Evolutionary conservation across 768 basidiomycete genomes (phyloP).

Genomic region (Rhizopogon vesiculosus): DNA sequence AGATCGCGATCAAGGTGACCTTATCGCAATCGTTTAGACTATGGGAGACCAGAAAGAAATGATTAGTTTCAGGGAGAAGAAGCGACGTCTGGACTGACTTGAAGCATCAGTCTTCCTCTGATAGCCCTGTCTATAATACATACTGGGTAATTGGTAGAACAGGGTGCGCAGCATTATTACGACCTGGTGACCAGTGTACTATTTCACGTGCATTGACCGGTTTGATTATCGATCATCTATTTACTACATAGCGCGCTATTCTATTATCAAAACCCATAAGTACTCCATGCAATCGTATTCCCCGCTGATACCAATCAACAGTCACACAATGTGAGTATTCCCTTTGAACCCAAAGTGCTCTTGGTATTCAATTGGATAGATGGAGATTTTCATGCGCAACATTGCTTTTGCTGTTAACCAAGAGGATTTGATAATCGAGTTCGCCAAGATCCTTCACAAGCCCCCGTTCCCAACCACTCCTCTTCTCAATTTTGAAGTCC

Average conservation of each 20-base stretch:
- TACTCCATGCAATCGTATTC: neutral
- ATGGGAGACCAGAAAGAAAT: slow-evolving; percentile 24
- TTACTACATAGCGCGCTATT: neutral
- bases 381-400: slow-evolving; percentile 33
- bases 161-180: neutral
- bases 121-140: neutral
- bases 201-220: neutral
- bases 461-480: slow-evolving; percentile 24
- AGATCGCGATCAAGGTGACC: slow-evolving; percentile 29
- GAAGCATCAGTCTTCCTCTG: neutral
- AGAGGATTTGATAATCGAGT: slow-evolving; percentile 27
- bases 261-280: neutral
- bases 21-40: slow-evolving; percentile 14
- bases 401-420: slow-evolving; percentile 21
- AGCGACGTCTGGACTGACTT: slow-evolving; percentile 50
- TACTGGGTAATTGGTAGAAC: neutral
- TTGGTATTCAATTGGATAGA: slow-evolving; percentile 4
- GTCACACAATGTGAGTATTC: slow-evolving; percentile 18
- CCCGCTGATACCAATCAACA: neutral
- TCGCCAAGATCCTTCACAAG: slow-evolving; percentile 29
- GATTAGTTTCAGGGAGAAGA: slow-evolving; percentile 41
- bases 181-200: too few species aligned
- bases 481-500: slow-evolving; percentile 28
- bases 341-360: neutral
- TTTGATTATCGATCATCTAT: neutral